Conservation (phyloP, 257 asterid genomes). For the Capsicum pubescens region DNA sequence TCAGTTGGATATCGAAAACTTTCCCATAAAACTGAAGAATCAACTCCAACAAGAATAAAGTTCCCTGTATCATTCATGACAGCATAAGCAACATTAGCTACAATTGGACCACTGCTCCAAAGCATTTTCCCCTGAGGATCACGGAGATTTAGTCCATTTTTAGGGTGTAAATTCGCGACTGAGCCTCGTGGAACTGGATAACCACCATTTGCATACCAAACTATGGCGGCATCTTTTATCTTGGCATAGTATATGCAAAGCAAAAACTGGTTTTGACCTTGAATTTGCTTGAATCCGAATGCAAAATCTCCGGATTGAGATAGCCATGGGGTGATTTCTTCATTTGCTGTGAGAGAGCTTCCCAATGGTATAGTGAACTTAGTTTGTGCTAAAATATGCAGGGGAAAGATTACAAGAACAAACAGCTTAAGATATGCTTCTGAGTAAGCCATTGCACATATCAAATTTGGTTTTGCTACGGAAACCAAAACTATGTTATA, state of each 20-base stretch:
- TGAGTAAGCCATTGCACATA: conserved; percentile 27
- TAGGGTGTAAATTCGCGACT: conserved; percentile 36
- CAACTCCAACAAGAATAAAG: conserved; percentile 39
- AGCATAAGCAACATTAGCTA: conserved; percentile 38
- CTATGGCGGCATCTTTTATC: conserved; percentile 52
- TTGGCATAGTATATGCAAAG: conserved; percentile 59
- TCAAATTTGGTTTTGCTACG: background rate
- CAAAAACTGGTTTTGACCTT: conserved; percentile 35
- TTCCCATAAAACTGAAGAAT: conserved; percentile 51
- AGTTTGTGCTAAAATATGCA: conserved; percentile 37
- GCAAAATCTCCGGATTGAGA: conserved; percentile 62
- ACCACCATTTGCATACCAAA: conserved; percentile 49
- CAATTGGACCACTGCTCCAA: conserved; percentile 34
- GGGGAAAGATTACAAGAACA: conserved; percentile 29
- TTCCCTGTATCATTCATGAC: conserved; percentile 63
- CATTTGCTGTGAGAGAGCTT: conserved; percentile 42
- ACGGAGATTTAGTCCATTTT: conserved; percentile 44
- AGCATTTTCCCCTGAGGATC: conserved; percentile 39
- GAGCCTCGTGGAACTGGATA: conserved; percentile 51
- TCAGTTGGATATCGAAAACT: conserved; percentile 50
- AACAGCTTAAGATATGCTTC: background rate
- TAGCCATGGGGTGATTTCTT: conserved; percentile 49
- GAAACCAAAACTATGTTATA: background rate
- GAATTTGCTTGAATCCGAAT: conserved; percentile 57
- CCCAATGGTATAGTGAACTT: conserved; percentile 38